Evolutionary conservation across 805 yeast species (phyloP).

Genomic region (Wickerhamomyces sydowiorum): DNA sequence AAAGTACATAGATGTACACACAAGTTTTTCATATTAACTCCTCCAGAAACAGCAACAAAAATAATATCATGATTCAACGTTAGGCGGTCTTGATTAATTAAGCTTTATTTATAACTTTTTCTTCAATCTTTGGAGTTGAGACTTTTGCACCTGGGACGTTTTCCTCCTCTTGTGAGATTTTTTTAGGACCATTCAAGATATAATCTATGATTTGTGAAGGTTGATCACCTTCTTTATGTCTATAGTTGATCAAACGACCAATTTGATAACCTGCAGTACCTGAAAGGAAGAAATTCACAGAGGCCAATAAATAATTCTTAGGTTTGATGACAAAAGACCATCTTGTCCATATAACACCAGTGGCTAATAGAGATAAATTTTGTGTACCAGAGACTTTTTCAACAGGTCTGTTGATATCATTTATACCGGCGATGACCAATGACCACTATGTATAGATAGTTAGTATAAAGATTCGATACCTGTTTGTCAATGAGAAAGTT

Average conservation of each 20-base stretch:
- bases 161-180: background rate
- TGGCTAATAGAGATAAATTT: slow-evolving; percentile 64
- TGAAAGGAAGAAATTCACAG: slow-evolving; percentile 91
- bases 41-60: too few relatives aligned
- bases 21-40: background rate
- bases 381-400: slow-evolving; percentile 89
- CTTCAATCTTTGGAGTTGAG: background rate
- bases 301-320: slow-evolving; percentile 78
- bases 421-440: slow-evolving; percentile 85
- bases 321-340: slow-evolving; percentile 96
- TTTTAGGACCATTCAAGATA: slow-evolving; percentile 42
- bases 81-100: too few relatives aligned
- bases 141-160: background rate
- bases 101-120: background rate
- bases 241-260: slow-evolving; percentile 61
- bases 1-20: too few relatives aligned
- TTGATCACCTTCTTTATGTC: slow-evolving; percentile 59
- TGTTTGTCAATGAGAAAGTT: slow-evolving; percentile 10
- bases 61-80: too few relatives aligned
- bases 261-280: slow-evolving; percentile 86
- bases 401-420: slow-evolving; percentile 84
- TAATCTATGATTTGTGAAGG: slow-evolving; percentile 51
- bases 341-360: slow-evolving; percentile 96
- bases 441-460: slow-evolving; percentile 52
- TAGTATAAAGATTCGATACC: slow-evolving; percentile 1